Base-by-base conservation (phyloP, 768 basidiomycete genomes). In the Heimioporus sp. region DNA sequence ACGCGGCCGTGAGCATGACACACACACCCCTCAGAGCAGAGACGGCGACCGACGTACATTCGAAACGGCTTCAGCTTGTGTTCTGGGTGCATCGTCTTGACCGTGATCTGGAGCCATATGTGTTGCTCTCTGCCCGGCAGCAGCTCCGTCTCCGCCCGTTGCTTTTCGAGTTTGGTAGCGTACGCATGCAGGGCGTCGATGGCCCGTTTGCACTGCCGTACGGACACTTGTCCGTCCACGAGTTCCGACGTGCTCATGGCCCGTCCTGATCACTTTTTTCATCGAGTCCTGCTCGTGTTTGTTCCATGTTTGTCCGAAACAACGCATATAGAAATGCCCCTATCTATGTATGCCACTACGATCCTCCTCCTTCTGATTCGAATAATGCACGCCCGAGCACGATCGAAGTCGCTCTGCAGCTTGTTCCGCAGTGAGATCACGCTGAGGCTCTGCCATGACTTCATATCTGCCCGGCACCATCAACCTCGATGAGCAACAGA, bases 381-480 rank as follows among this genome's bases (percentile, higher is more conserved):
- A 28, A 62, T 90, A 92, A 65, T 94, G 91, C 34, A 77, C 72
- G 31, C 85, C 80, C 20, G 75, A 65, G 45, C 77, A 74, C 0
- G 55, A 75, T 43, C 88, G 76, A 38, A 94, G 69, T 13, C 79
- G 74, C 55, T 71, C 61, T 0, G 94, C 92, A 9, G 92, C 94
- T 66, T 92, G 86, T 65, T 97, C 94, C 0, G 93, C 80, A 0
- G 92, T 93, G 12, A 96, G 74, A 66, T 96, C 94, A 0, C 94
- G 79, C 73, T 96, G 94, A 7, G 89, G 79, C 65, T 96, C 94
- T 0, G 84, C 89, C 85, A 95, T 90, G 46, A 96, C 72, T 68
- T 97, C 94, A 58, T 89, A 95, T 11, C 91, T 92, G 58, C 9
- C 11, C 44, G 28, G 5, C 17, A 15, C 4, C 35, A 45, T 60